phyloP scores from a whole-genome alignment of 2,329 filamentous ascomycete genomes.

The Botrytis aclada region DNA sequence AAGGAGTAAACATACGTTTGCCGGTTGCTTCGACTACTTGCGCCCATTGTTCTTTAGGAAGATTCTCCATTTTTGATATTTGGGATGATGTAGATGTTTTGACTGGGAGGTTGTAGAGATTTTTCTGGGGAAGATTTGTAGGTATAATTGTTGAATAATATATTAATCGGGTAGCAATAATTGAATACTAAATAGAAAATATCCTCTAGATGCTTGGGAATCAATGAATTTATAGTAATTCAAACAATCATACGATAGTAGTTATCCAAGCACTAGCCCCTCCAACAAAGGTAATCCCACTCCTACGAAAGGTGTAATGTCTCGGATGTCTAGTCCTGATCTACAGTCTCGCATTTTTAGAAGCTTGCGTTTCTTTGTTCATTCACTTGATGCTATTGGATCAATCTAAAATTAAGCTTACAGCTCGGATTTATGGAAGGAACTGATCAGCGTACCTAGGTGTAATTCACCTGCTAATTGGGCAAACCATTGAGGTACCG shows the following conservation, averaged over 20 bases:
- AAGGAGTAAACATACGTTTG: slow-evolving; percentile 52
- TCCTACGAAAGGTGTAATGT: not conserved
- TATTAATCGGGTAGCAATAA: not conserved
- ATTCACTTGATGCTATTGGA: not conserved
- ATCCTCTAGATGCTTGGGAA: not conserved
- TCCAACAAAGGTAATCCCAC: not conserved
- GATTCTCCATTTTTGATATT: slow-evolving; percentile 40
- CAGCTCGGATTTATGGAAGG: not conserved
- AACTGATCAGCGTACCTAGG: not conserved
- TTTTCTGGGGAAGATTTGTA: not conserved
- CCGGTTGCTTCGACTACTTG: slow-evolving; percentile 83
- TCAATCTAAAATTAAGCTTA: not conserved
- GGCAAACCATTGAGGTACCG: not conserved
- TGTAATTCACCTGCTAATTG: not conserved
- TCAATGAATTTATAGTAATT: not conserved
- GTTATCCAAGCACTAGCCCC: not conserved
- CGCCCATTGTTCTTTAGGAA: slow-evolving; percentile 86
- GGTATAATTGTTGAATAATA: not conserved
- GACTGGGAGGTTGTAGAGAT: not conserved
- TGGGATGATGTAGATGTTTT: not conserved
- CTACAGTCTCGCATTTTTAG: not conserved
- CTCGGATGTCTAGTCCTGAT: not conserved
- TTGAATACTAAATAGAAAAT: not conserved
- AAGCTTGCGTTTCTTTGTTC: not conserved
- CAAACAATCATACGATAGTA: not conserved